phyloP scores from a whole-genome alignment of 2,329 filamentous ascomycete species.

The Aspergillus pseudonomiae region DNA sequence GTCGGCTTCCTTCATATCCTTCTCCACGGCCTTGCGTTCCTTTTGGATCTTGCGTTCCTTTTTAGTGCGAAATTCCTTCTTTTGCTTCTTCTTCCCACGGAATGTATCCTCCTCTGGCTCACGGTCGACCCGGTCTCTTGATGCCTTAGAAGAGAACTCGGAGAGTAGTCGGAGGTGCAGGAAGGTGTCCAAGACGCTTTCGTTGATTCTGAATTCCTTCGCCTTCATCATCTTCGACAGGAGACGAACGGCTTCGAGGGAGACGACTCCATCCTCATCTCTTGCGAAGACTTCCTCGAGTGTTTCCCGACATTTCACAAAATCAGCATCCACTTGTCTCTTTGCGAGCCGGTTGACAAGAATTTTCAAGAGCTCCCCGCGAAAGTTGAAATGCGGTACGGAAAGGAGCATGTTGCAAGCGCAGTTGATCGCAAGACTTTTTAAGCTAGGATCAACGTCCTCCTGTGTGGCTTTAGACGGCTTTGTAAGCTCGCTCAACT shows the following conservation, averaged over 20 bases:
- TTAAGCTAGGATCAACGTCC: constrained; percentile 51
- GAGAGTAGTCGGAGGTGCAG: constrained; percentile 84
- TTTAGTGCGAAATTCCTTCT: constrained; percentile 88
- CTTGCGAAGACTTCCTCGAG: constrained; percentile 80
- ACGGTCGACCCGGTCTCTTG: constrained; percentile 73
- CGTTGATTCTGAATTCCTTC: constrained; percentile 78
- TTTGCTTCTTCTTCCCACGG: constrained; percentile 67
- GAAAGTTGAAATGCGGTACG: constrained; percentile 97
- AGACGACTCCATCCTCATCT: constrained; percentile 87
- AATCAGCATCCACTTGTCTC: constrained; percentile 72
- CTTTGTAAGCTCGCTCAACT: constrained; percentile 70
- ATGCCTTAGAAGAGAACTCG: constrained; percentile 84
- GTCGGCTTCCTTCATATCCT: constrained; percentile 91
- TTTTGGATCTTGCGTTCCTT: constrained; percentile 78
- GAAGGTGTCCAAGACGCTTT: constrained; percentile 86
- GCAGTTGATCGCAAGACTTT: constrained; percentile 80
- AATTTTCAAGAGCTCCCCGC: constrained; percentile 83
- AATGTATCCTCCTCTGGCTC: constrained; percentile 47
- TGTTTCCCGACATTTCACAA: constrained; percentile 74
- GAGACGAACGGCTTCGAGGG: constrained; percentile 81
- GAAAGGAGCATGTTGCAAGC: constrained; percentile 77
- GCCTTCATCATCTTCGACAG: constrained; percentile 95
- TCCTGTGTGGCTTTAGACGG: constrained; percentile 45
- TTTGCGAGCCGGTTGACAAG: constrained; percentile 80
- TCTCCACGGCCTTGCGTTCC: constrained; percentile 84